Evolutionary conservation across 768 basidiomycete species (phyloP), one percentile per base, ranked within the genome.

Genomic region (Suillus alpinus): DNA sequence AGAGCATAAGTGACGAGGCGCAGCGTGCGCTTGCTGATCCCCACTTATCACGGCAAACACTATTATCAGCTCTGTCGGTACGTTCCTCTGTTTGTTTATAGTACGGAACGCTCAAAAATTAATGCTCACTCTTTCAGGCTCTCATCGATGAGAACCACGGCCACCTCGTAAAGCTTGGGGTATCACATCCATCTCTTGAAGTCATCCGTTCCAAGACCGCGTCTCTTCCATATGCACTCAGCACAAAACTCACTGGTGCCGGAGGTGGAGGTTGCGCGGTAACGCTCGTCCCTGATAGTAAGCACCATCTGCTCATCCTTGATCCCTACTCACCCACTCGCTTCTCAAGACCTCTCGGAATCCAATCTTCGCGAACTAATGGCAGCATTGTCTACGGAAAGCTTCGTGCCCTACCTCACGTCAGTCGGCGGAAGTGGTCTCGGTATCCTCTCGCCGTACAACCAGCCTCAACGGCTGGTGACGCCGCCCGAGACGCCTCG

Each of bases 251-350:
- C 59, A 99, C 97, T 7, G 97, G 97, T 44, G 96, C 97, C 8
- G 97, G 97, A 34, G 97, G 97, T 43, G 97, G 97, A 29, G 97
- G 97, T n/a, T 98, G 97, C 70, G 89, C 95, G 5, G 94, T 98
- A 34, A 96, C 95, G 13, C 83, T 98, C 39, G 82, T 99, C 56
- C 97, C 97, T 56, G 95, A 98, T 76, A 85, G 96, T 95, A 66
- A 65, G 88, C 76, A 7, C 1, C 2, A 31, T 37, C 40, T 50
- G 26, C 57, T 32, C 44, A n/a, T 34, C 13, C 56, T 59, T 58
- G 31, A n/a, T 61, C 20, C 13, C 8, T 5, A 8, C 26, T 44
- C 4, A 46, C 36, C 59, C 16, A n/a, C 36, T 57, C 36, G 18
- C 53, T 51, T 23, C 44, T 56, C n/a, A 70, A 96, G 96, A 89